Evolutionary conservation across 352 stramenopile genomes (phyloP).

Genomic region (Phytophthora pseudosyringae): DNA sequence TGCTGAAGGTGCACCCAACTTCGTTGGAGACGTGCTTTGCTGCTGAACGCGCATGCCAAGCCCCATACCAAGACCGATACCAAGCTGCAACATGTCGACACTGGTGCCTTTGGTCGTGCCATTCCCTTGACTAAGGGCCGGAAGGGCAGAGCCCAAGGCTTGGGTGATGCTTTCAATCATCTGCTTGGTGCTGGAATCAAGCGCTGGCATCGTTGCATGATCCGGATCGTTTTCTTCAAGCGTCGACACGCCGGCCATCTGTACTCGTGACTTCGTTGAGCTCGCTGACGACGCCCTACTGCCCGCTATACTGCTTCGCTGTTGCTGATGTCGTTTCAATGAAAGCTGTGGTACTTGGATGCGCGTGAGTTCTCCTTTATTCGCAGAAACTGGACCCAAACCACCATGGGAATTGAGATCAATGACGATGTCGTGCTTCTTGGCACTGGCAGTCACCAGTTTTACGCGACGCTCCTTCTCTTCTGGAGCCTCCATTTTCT

Average conservation of each 20-base stretch:
- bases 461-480: constrained; percentile 66
- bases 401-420: constrained; percentile 29
- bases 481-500: constrained; percentile 79
- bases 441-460: constrained; percentile 58
- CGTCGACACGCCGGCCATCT: constrained; percentile 7
- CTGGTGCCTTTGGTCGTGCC: constrained; percentile 24
- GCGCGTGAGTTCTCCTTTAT: constrained; percentile 43
- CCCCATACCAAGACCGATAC: constrained; percentile 90
- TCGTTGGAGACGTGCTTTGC: constrained; percentile 34
- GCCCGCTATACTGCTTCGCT: constrained; percentile 7
- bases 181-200: constrained; percentile 65
- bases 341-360: constrained; percentile 65
- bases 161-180: constrained; percentile 82
- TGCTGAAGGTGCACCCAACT: constrained; percentile 15
- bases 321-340: constrained; percentile 36
- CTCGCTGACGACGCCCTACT: constrained; percentile 28
- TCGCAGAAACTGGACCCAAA: background rate
- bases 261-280: constrained; percentile 29
- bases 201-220: background rate
- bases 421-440: constrained; percentile 67
- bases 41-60: constrained; percentile 80
- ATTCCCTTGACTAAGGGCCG: constrained; percentile 28
- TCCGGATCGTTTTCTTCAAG: constrained; percentile 3
- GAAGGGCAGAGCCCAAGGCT: constrained; percentile 62
- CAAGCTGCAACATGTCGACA: constrained; percentile 79